These are phyloP conservation scores for Colletotrichum incanum DNA, from an alignment of 2,329 filamentous ascomycete genomes.

Conservation along the genomic window DNA sequence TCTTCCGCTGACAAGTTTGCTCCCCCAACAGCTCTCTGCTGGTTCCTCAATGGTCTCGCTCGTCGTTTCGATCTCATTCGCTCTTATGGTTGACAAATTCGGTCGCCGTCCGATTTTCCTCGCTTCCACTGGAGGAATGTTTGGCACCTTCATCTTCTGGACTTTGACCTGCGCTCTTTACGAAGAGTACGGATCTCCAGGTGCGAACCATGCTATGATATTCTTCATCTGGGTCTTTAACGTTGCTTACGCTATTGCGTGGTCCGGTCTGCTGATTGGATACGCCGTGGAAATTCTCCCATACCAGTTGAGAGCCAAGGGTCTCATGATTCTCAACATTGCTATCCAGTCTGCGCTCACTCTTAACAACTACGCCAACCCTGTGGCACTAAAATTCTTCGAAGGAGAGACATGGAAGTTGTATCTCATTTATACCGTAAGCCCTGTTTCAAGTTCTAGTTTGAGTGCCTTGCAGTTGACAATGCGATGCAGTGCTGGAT, in stretches of 20 bases:
- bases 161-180: slow-evolving; percentile 68
- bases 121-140: slow-evolving; percentile 63
- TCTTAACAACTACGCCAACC: slow-evolving; percentile 56
- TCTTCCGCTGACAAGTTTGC: background rate
- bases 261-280: slow-evolving; percentile 70
- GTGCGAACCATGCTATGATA: slow-evolving; percentile 68
- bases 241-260: slow-evolving; percentile 72
- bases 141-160: slow-evolving; percentile 64
- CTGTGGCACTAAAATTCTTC: slow-evolving; percentile 44
- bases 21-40: slow-evolving; percentile 51
- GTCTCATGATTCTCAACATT: slow-evolving; percentile 76
- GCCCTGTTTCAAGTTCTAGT: background rate
- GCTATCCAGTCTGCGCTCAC: slow-evolving; percentile 73
- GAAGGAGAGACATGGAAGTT: slow-evolving; percentile 38
- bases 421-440: slow-evolving; percentile 36
- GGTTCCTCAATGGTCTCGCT: slow-evolving; percentile 73
- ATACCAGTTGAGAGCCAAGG: slow-evolving; percentile 71
- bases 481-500: slow-evolving; percentile 30
- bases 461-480: background rate
- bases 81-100: slow-evolving; percentile 64
- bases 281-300: slow-evolving; percentile 73
- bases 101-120: slow-evolving; percentile 70
- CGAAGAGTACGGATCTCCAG: slow-evolving; percentile 60
- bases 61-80: slow-evolving; percentile 68
- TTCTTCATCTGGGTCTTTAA: slow-evolving; percentile 73